Conservation (phyloP, 108 stramenopile genomes). For the Cyclotella cryptica region DNA sequence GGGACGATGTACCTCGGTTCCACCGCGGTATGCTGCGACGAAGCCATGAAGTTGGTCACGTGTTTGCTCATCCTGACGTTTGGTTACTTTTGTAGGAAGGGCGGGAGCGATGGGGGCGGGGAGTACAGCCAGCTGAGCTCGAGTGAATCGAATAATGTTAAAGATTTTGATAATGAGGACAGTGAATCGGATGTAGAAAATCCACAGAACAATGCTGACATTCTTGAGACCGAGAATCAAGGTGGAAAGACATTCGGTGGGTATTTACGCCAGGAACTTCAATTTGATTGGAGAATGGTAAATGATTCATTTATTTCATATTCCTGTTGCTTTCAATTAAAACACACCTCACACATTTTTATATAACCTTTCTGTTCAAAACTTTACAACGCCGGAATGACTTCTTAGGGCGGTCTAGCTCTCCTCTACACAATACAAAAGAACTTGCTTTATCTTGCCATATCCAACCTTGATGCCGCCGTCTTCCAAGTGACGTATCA, state of each 20-base stretch:
- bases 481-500: constrained; percentile 99
- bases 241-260: constrained; percentile 17
- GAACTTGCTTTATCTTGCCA: constrained; percentile 96
- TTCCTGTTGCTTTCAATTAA: too few species aligned
- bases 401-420: constrained; percentile 59
- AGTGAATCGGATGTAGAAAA: constrained; percentile 9
- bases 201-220: not conserved
- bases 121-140: constrained; percentile 32
- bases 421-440: constrained; percentile 97
- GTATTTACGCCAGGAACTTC: constrained; percentile 41
- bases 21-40: constrained; percentile 86
- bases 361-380: not conserved
- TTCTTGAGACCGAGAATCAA: not conserved
- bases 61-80: constrained; percentile 53
- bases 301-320: not conserved
- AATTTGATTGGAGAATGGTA: constrained; percentile 57
- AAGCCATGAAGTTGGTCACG: constrained; percentile 82
- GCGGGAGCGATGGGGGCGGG: constrained; percentile 9
- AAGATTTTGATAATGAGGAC: constrained; percentile 1
- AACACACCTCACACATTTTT: not conserved
- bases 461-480: constrained; percentile 96
- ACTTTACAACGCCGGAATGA: not conserved
- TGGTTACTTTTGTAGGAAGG: constrained; percentile 19
- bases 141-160: constrained; percentile 4
- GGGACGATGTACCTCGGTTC: constrained; percentile 82